Conservation (phyloP, 371 early-diverging fungal genomes). For the Blakeslea trispora region DNA sequence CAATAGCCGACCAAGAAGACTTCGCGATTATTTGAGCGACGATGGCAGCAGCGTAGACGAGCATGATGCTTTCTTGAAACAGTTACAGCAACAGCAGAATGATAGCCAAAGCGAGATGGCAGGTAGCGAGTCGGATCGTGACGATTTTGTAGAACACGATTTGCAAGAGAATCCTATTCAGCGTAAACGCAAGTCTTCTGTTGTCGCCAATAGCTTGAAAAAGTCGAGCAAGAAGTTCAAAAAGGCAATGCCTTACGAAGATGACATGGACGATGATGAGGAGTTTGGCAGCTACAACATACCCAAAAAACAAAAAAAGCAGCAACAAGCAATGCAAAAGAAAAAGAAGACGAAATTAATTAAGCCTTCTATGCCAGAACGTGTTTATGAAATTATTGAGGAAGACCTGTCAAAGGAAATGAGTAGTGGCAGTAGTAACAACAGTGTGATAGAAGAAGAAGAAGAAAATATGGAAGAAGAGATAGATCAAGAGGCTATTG, state of each 20-base stretch:
- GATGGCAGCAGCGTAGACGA: constrained; percentile 33
- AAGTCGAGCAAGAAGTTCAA: constrained; percentile 7
- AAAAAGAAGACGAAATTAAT: constrained; percentile 7
- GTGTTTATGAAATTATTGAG: constrained; percentile 19
- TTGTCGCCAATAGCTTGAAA: neutral
- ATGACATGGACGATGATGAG: constrained; percentile 14
- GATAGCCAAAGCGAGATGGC: constrained; percentile 25
- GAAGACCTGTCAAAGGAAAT: constrained; percentile 9
- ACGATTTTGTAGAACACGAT: constrained; percentile 30
- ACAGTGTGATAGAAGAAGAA: constrained; percentile 28
- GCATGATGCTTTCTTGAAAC: constrained; percentile 50
- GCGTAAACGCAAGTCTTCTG: constrained; percentile 10
- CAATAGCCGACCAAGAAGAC: constrained; percentile 23
- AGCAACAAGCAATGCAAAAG: too few species aligned
- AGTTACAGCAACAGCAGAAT: constrained; percentile 45
- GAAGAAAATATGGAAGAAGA: constrained; percentile 39
- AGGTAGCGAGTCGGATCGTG: constrained; percentile 11
- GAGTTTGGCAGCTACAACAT: neutral
- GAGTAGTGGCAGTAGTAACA: too few species aligned
- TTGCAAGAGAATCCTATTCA: constrained; percentile 8
- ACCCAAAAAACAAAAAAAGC: constrained; percentile 2
- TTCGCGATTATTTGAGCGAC: constrained; percentile 58
- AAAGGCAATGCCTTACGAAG: constrained; percentile 13
- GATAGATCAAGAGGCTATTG: constrained; percentile 24
- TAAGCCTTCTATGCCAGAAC: constrained; percentile 8